phyloP scores from a whole-genome alignment of 805 yeast species.

The Candida golubevii region DNA sequence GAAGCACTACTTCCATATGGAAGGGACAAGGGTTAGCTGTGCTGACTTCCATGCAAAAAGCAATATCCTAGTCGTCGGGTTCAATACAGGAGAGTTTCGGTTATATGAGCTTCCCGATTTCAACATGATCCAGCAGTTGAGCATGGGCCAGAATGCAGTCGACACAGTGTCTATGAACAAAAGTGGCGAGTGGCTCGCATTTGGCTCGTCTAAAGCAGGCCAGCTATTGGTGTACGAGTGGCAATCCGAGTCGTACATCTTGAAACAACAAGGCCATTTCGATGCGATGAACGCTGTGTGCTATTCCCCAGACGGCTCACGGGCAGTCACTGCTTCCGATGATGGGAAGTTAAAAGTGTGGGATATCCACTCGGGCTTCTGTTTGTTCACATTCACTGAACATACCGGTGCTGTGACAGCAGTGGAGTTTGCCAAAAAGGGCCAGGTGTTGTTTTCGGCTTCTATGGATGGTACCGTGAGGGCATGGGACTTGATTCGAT shows the following conservation, averaged over 20 bases:
- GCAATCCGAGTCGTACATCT: constrained; percentile 94
- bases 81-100: constrained; percentile 84
- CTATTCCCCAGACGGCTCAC: constrained; percentile 93
- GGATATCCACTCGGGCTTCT: constrained; percentile 92
- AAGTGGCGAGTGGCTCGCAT: constrained; percentile 95
- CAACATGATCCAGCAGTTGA: constrained; percentile 74
- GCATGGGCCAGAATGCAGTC: constrained; percentile 88
- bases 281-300: constrained; percentile 80
- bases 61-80: constrained; percentile 81
- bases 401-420: constrained; percentile 87
- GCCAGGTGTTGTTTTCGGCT: constrained; percentile 86
- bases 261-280: constrained; percentile 96
- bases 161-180: constrained; percentile 75
- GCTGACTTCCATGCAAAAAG: constrained; percentile 75
- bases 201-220: constrained; percentile 89
- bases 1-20: constrained; percentile 70
- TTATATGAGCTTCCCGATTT: constrained; percentile 83
- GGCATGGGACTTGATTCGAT: constrained; percentile 94
- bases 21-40: constrained; percentile 64
- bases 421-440: constrained; percentile 80
- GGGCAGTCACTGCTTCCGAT: constrained; percentile 89
- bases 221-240: constrained; percentile 95
- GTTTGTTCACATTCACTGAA: constrained; percentile 86
- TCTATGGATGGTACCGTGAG: constrained; percentile 95
- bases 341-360: constrained; percentile 96